Evolutionary conservation across 441 rosid genomes (phyloP), one percentile per base, ranked within the genome.

Genomic region (Melastoma candidum): DNA sequence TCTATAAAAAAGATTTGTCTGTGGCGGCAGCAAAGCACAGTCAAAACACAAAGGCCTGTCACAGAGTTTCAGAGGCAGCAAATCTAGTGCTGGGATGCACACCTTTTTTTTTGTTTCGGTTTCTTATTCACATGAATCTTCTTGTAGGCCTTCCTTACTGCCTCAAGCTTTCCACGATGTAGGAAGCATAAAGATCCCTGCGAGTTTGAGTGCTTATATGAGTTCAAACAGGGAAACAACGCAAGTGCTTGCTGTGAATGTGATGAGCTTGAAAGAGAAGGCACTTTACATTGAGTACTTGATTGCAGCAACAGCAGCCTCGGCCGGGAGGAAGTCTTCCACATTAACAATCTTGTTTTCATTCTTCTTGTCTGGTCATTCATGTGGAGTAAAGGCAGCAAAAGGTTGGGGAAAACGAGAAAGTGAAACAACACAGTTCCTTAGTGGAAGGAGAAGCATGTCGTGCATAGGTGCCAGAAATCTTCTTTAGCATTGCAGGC

Each of bases 181-280:
- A 92, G 13, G 94, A 71, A 8, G 97, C 97, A 54, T 88, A 92
- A 46, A 92, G 86, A 70, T 92, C 95, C 98, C 98, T 92, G 90
- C 68, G 63, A 57, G 14, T 56, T 29, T 3, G 44, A 25, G 24
- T 29, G 36, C 7, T 29, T 29, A 7, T 29, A 29, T 7, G 36
- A 29, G 36, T 29, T 29, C 13, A 17, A 47, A 25, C 46, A 3
- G 63, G 53, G 12, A 4, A 22, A 27, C 5, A 29, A 29, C 7
- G 36, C 36, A 29, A 17, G 22, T 17, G 22, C 36, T 29, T 29
- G 7, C 36, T 29, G 36, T 3, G 36, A 29, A 29, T 3, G 29
- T 39, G 44, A 4, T 13, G 4, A 4, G 11, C 12, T 17, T 13
- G 22, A 44, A 3, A 52, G 39, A 3, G 48, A 53, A 66, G 90